Evolutionary conservation across 345 rosid genomes (phyloP).

Genomic region (Triadica sebifera): DNA sequence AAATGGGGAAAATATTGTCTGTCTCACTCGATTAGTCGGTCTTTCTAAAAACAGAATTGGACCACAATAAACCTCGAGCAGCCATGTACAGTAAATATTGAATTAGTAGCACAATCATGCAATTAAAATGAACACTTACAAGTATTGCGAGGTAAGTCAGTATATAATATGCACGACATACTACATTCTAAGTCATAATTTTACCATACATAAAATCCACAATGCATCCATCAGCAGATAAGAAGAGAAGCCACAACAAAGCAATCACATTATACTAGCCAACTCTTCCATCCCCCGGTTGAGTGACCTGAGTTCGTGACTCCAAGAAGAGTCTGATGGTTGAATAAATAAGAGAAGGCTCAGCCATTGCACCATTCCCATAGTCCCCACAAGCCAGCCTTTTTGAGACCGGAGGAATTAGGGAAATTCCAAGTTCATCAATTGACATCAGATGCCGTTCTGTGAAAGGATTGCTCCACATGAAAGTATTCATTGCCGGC

Average conservation of each 20-base stretch:
- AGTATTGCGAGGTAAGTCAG: too few species aligned
- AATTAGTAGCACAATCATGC: too few species aligned
- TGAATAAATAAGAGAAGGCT: constrained; percentile 73
- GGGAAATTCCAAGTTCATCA: constrained; percentile 83
- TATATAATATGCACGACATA: too few species aligned
- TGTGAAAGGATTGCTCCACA: constrained; percentile 92
- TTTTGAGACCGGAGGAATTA: constrained; percentile 79
- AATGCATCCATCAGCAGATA: background rate
- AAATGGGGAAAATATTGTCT: too few species aligned
- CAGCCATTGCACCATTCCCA: constrained; percentile 91
- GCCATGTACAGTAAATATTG: too few species aligned
- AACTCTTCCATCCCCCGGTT: constrained; percentile 21
- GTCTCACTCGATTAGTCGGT: too few species aligned
- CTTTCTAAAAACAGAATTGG: too few species aligned
- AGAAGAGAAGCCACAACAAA: background rate
- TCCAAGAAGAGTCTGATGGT: constrained; percentile 72
- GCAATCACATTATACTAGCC: constrained; percentile 1
- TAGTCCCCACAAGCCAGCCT: constrained; percentile 89
- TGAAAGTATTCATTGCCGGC: constrained; percentile 85
- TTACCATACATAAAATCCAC: background rate
- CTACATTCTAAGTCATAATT: background rate
- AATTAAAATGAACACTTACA: too few species aligned
- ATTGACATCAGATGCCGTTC: constrained; percentile 74
- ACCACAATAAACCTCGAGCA: too few species aligned
- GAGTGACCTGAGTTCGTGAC: constrained; percentile 37